A percentile compares a stretch with the other conserved stretches of the same genome.
Evolutionary conservation across 805 yeast genomes (phyloP).

Genomic region (Monosporozyma aerobia): DNA sequence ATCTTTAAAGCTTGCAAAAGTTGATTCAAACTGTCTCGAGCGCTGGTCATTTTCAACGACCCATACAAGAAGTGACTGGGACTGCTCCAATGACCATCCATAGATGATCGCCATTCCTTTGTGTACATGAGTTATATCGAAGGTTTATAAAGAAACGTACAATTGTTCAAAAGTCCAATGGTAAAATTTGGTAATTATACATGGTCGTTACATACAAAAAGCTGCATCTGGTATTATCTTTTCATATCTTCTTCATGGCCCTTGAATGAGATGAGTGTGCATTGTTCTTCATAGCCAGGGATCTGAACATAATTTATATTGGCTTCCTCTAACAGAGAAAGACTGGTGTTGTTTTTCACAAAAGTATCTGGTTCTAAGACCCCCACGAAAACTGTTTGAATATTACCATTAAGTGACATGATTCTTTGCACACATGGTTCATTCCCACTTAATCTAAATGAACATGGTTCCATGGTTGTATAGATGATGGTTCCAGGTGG

Average conservation of each 20-base stretch:
- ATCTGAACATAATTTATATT: slow-evolving; percentile 68
- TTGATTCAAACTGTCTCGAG: not conserved
- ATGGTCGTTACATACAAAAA: not conserved
- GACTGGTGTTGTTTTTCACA: slow-evolving; percentile 58
- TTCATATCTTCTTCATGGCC: slow-evolving; percentile 33
- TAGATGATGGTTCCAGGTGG: slow-evolving; percentile 77
- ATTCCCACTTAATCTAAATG: slow-evolving; percentile 81
- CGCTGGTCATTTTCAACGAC: not conserved
- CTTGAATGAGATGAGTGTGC: slow-evolving; percentile 57
- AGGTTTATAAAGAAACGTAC: not conserved
- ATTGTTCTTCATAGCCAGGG: slow-evolving; percentile 72
- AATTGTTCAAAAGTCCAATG: not conserved
- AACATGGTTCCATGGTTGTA: slow-evolving; percentile 97
- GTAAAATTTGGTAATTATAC: not conserved
- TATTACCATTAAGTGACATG: slow-evolving; percentile 37
- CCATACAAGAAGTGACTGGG: not conserved
- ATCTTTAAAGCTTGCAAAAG: not conserved
- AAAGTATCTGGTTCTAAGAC: slow-evolving; percentile 85
- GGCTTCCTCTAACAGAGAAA: slow-evolving; percentile 38
- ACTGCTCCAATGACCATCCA: not conserved
- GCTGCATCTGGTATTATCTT: not conserved
- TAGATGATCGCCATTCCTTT: not conserved
- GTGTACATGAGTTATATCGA: not conserved
- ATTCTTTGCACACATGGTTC: slow-evolving; percentile 80
- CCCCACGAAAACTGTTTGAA: slow-evolving; percentile 80